Conservation (phyloP, 2,329 filamentous ascomycete species). For the Colletotrichum sp. region DNA sequence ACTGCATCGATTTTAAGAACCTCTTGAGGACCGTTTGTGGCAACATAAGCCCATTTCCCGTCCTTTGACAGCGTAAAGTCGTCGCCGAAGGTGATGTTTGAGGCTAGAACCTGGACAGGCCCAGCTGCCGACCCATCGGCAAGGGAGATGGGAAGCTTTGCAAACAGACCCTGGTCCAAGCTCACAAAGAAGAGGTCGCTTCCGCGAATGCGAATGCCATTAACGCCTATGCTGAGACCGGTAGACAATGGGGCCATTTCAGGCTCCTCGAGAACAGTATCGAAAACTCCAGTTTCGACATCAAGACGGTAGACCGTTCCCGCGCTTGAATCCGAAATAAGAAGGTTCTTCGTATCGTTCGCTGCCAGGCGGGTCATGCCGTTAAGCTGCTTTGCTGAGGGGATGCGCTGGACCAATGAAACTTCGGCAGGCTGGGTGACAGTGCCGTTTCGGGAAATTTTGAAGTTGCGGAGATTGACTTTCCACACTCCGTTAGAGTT, state of each 20-base stretch:
- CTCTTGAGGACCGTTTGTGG: neutral
- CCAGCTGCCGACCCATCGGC: neutral
- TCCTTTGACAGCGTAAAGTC: conserved; percentile 5
- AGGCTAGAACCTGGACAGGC: neutral
- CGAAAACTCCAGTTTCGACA: conserved; percentile 15
- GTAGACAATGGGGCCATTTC: neutral
- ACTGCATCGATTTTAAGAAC: neutral
- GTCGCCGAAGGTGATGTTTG: neutral
- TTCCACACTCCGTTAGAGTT: conserved; percentile 16
- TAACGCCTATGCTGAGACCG: neutral
- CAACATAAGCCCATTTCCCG: neutral
- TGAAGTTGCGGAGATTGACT: conserved; percentile 14
- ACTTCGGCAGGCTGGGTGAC: neutral
- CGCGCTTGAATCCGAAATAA: conserved; percentile 24
- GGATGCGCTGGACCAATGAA: conserved; percentile 11
- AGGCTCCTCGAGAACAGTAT: conserved; percentile 20
- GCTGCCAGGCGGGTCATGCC: conserved; percentile 25
- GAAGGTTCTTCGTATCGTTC: conserved; percentile 13
- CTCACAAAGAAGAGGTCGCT: neutral
- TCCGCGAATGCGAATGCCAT: neutral
- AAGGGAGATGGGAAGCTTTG: neutral
- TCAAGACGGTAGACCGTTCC: conserved; percentile 23
- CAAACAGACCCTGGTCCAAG: neutral
- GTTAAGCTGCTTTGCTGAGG: conserved; percentile 22
- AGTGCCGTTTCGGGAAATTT: neutral